phyloP scores from a whole-genome alignment of 306 rosid species.

The Lathyrus aphaca region DNA sequence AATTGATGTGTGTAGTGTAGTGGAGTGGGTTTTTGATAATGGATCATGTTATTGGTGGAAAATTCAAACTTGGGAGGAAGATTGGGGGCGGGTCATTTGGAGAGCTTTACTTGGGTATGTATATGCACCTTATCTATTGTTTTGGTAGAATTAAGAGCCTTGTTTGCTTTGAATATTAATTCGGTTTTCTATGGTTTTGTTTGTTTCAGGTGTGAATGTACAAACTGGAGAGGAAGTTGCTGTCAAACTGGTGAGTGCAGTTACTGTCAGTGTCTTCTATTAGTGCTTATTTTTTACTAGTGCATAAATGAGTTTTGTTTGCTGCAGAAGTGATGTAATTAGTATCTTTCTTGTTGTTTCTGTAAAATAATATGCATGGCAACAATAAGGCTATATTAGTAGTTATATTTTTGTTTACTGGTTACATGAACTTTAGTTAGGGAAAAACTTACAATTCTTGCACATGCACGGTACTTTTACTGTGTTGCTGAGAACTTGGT shows the following conservation, averaged over 20 bases:
- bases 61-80: constrained; percentile 94
- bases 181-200: constrained; percentile 48
- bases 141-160: constrained; percentile 25
- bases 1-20: constrained; percentile 35
- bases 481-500: constrained; percentile 18
- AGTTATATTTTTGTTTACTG: constrained; percentile 14
- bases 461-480: constrained; percentile 11
- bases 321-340: constrained; percentile 22
- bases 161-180: constrained; percentile 27
- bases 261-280: constrained; percentile 19
- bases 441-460: constrained; percentile 17
- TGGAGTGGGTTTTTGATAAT: constrained; percentile 47
- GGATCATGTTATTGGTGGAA: constrained; percentile 93
- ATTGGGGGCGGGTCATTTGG: constrained; percentile 98
- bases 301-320: constrained; percentile 21
- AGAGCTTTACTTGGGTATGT: constrained; percentile 91
- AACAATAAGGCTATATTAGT: constrained; percentile 5
- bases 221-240: constrained; percentile 98
- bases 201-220: constrained; percentile 79
- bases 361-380: neutral
- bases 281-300: constrained; percentile 22
- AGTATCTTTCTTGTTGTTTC: constrained; percentile 1
- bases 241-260: constrained; percentile 82
- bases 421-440: constrained; percentile 14
- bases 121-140: constrained; percentile 39